Base-by-base conservation (phyloP, 495 filamentous ascomycete genomes). In the Aspergillus nanangensis region DNA sequence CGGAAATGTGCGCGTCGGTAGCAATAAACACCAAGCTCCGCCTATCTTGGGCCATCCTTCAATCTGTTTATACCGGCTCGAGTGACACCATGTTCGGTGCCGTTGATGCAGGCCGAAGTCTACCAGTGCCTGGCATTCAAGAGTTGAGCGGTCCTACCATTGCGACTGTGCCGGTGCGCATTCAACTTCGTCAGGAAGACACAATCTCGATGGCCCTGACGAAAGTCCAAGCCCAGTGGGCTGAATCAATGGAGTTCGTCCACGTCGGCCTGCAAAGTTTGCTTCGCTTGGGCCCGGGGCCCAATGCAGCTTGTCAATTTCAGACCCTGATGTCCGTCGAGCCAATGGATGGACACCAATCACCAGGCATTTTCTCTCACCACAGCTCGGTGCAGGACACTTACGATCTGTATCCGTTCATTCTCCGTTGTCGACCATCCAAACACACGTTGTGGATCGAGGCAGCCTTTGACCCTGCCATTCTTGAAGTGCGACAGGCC, bases 191-290 rank as follows among this genome's bases (percentile, higher is more conserved):
- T 21, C 4, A 18, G 15, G 11, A 27, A 9, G 4, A 29, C 2
- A 45, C 41, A 1, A 21, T 53, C 8, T 29, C 22, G 1, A 37
- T 42, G 0, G 35, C 37, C 13, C 11, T 58, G 1, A 8, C 1
- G 9, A 24, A 18, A 11, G 38, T 76, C 3, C 71, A 74, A 22
- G 20, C 42, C 13, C 48, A 62, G 46, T 56, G 52, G 21, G 50
- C 38, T 8, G 44, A 53, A 10, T 45, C 63, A 15, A 63, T 65
- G 22, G 50, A 57, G 4, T 66, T 62, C 38, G 60, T 72, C 31
- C 71, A 75, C 22, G 36, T 61, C 17, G 72, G 72, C 10, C 54
- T 76, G 29, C 71, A 75, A 42, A 59, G 65, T 32, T 66, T 75
- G 29, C 55, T 56, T 19, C 53, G 44, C 18, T 42, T 72, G 2